Evolutionary conservation across 768 basidiomycete genomes (phyloP).

Genomic region (Cystobasidium tubakii): DNA sequence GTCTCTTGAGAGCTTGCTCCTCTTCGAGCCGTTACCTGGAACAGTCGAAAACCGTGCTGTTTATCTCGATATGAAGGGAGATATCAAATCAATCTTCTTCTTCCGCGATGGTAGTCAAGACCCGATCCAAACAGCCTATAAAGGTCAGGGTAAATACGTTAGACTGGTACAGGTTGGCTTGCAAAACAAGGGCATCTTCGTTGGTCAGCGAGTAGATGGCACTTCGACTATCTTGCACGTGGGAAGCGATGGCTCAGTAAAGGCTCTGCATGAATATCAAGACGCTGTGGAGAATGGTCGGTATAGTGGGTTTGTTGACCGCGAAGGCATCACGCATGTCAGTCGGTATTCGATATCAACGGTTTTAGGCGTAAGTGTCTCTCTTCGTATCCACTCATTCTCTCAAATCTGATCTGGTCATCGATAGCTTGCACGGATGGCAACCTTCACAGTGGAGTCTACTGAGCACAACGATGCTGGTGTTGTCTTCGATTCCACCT

Average conservation of each 20-base stretch:
- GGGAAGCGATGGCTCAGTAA: conserved; percentile 1
- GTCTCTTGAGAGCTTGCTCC: background rate
- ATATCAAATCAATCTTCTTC: conserved; percentile 2
- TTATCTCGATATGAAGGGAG: conserved; percentile 18
- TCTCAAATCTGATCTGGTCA: background rate
- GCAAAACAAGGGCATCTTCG: background rate
- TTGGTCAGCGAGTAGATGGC: conserved; percentile 3
- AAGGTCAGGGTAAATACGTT: background rate
- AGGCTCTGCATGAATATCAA: conserved; percentile 12
- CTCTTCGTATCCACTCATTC: background rate
- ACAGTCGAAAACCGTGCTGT: background rate
- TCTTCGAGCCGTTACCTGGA: background rate
- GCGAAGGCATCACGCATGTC: conserved; percentile 13
- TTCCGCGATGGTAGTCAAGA: conserved; percentile 4
- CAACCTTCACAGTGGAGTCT: conserved; percentile 26
- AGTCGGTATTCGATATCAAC: conserved; percentile 29
- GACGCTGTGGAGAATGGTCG: background rate
- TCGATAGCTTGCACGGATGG: conserved; percentile 16
- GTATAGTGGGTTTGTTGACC: conserved; percentile 33
- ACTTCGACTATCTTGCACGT: conserved; percentile 17
- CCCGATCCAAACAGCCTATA: conserved; percentile 2
- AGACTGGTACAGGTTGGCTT: background rate
- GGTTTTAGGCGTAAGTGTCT: conserved; percentile 11
- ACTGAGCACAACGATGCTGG: conserved; percentile 3
- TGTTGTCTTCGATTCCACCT: conserved; percentile 19